Percentiles rank a stretch among this genome's conserved stretches.
phyloP scores from a whole-genome alignment of 306 rosid species.

The Ochetophila trinervis region DNA sequence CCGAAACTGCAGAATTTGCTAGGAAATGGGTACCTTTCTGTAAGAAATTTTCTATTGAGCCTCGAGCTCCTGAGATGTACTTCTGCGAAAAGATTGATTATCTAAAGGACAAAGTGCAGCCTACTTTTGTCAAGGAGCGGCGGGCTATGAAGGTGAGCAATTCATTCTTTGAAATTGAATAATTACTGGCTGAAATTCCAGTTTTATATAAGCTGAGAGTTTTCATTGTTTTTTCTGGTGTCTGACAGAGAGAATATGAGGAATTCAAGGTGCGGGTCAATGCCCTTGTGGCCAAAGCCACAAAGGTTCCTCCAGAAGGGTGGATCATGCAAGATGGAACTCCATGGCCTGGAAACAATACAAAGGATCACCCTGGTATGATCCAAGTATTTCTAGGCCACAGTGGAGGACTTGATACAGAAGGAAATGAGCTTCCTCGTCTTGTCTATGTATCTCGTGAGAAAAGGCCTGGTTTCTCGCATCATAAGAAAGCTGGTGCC shows the following conservation, averaged over 20 bases:
- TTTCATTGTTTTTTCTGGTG: slow-evolving; percentile 15
- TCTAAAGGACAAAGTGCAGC: slow-evolving; percentile 91
- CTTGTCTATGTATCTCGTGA: slow-evolving; percentile 92
- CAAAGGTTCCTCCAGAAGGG: slow-evolving; percentile 82
- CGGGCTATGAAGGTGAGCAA: slow-evolving; percentile 84
- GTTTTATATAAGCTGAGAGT: slow-evolving; percentile 1
- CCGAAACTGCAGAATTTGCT: slow-evolving; percentile 89
- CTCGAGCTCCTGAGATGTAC: slow-evolving; percentile 91
- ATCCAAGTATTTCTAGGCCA: slow-evolving; percentile 94
- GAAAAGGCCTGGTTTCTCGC: slow-evolving; percentile 88
- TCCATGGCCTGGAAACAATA: slow-evolving; percentile 98
- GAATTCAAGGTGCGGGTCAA: slow-evolving; percentile 88
- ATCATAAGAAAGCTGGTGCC: slow-evolving; percentile 98
- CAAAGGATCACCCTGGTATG: slow-evolving; percentile 97
- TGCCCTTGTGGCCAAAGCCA: slow-evolving; percentile 90
- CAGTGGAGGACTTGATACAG: slow-evolving; percentile 85
- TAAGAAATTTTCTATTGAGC: slow-evolving; percentile 79
- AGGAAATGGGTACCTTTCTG: slow-evolving; percentile 95
- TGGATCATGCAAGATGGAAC: slow-evolving; percentile 99
- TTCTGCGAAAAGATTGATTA: slow-evolving; percentile 84
- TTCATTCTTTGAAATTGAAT: neutral
- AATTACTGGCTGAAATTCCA: neutral
- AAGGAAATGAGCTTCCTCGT: slow-evolving; percentile 92
- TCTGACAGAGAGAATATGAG: slow-evolving; percentile 87
- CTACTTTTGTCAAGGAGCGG: slow-evolving; percentile 95